Evolutionary conservation across 208 protist genomes (phyloP), one percentile per base, ranked within the genome.

Genomic region (Acanthamoeba castellanii): DNA sequence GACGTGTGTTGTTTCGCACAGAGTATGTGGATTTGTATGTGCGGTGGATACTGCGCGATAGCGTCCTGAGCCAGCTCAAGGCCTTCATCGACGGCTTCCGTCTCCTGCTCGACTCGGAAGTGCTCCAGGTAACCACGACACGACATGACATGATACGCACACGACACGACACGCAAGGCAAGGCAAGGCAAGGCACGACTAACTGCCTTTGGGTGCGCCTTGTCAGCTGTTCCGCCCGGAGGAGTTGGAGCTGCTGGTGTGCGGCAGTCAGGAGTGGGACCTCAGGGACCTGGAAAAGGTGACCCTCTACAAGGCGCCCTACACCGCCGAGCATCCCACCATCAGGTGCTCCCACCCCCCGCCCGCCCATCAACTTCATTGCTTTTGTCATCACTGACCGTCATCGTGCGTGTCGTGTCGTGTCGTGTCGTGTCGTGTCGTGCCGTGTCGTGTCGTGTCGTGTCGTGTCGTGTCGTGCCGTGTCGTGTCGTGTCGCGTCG

Each of bases 261-360:
- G 95, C 91, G 96, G 96, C 61, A 96, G 85, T 25, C 72, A 74
- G n/a, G 93, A 96, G 37, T 91, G 95, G 47, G 87, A 97, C 94
- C 95, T 97, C 22, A 61, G 20, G 9, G 96, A 97, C 57, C 64
- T 97, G 9, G 96, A 97, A 55, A 82, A 57, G 34, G 68, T 59
- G 34, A 95, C 96, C 30, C 68, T 76, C 42, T 97, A 97, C 52
- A 95, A 97, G 61, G 81, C 95, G 64, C 94, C 90, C 34, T 97
- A 95, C 78, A 85, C 72, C 14, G 61, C 89, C 64, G 68, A 95
- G n/a, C 85, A 96, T 72, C 68, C 87, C 47, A 94, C 92, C 66
- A 97, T 97, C 59, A 94, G 85, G 94, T 95, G 13, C 13, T 42
- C 34, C 45, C 25, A 57, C 52, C 55, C 64, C 47, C 27, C 50